Evolutionary conservation across 257 asterid species (phyloP), one percentile per base, ranked within the genome.

Genomic region (Ligustrum vulgare): DNA sequence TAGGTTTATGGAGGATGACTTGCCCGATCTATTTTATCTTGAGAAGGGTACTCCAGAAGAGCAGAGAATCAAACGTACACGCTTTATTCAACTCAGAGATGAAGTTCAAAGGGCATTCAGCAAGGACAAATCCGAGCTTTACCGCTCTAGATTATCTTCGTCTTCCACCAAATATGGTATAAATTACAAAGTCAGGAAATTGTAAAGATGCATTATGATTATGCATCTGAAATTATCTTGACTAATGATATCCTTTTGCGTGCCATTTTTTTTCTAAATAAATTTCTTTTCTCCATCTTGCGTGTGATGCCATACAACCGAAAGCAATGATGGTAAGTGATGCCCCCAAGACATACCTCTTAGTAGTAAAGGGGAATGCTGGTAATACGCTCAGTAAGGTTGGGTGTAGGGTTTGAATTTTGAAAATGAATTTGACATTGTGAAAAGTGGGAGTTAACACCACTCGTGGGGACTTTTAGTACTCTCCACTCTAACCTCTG

Each of bases 1-100:
- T 79, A 89, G 81, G 80, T 86, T 89, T 60, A 86, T 86, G 93
- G 93, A 91, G 73, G 91, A 89, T 43, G 97, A 87, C 72, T 80
- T 80, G 36, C 87, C 87, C 0, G 93, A 87, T 31, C 56, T 84
- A 1, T 58, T 83, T 77, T 87, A 83, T 82, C 93, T 89, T 1
- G 91, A 89, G 75, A 83, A 73, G 81, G 97, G 93, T 69, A 89
- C 91, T 23, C 84, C 80, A 6, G 97, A 89, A 32, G 95, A 91
- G 78, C 90, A 84, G 83, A 81, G 74, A 58, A 67, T 80, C 77
- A 91, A 89, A 81, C 83, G 87, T 23, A 54, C 1, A 43, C 92
- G 90, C 25, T 86, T 86, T 54, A 70, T 83, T 81, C 91, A 89
- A 69, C 96, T 91, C 69, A 91, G 78, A 77, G 90, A 80, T 39